phyloP scores from a whole-genome alignment of 2,329 filamentous ascomycete genomes.

The Penicillium polonicum region DNA sequence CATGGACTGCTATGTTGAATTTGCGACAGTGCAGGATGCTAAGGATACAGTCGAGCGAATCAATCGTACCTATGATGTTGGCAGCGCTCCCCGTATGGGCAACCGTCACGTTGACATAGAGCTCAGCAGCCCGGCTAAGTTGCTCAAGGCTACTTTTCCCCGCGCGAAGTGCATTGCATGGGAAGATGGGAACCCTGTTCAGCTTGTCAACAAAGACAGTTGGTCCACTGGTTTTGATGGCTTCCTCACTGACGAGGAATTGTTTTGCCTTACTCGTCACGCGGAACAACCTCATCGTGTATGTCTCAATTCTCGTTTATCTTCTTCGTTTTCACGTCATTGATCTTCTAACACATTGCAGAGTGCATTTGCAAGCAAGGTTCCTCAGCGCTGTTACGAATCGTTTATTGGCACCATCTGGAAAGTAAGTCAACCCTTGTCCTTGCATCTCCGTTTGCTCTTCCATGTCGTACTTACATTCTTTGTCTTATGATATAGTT shows the following conservation, averaged over 20 bases:
- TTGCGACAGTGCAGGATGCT: conserved; percentile 41
- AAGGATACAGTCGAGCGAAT: conserved; percentile 38
- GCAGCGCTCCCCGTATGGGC: conserved; percentile 47
- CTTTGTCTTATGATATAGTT: conserved; percentile 37
- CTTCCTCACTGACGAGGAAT: conserved; percentile 53
- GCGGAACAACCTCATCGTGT: conserved; percentile 52
- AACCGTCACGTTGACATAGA: conserved; percentile 49
- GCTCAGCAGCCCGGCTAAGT: conserved; percentile 47
- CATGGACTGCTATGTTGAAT: conserved; percentile 54
- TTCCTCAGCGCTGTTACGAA: conserved; percentile 55
- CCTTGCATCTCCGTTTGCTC: not conserved
- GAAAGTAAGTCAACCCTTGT: conserved; percentile 41
- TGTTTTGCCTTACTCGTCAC: conserved; percentile 47
- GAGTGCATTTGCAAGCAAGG: conserved; percentile 52
- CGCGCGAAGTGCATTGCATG: conserved; percentile 52
- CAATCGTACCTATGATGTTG: conserved; percentile 34
- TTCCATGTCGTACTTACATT: conserved; percentile 4
- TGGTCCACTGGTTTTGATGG: conserved; percentile 53
- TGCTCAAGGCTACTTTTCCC: conserved; percentile 54
- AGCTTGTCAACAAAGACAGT: conserved; percentile 38
- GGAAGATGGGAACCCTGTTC: conserved; percentile 37
- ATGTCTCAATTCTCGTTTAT: conserved; percentile 26
- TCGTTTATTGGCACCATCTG: conserved; percentile 51
- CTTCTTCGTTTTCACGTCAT: not conserved
- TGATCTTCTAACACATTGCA: conserved; percentile 19